phyloP scores from a whole-genome alignment of 139 green algal species.

The Volvox reticuliferus region DNA sequence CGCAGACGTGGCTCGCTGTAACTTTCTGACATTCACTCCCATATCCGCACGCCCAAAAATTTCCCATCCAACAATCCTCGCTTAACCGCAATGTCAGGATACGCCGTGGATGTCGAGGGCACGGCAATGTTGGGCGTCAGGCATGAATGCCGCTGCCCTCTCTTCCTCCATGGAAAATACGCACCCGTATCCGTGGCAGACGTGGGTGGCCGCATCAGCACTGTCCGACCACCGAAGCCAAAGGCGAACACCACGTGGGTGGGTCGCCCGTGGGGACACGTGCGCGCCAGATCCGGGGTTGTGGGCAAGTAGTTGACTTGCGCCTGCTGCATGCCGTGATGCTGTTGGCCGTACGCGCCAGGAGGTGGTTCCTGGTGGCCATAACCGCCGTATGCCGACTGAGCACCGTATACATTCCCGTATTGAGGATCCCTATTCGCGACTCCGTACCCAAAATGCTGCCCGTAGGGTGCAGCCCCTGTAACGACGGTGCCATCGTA shows the following conservation, averaged over 20 bases:
- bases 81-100: too few species aligned
- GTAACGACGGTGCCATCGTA: neutral
- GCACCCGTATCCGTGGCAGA: neutral
- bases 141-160: neutral
- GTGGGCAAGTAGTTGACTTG: slow-evolving; percentile 42
- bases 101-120: too few species aligned
- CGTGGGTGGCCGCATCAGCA: slow-evolving; percentile 9
- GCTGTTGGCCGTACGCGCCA: neutral
- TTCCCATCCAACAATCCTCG: too few species aligned
- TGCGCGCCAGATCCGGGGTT: slow-evolving; percentile 38
- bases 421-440: neutral
- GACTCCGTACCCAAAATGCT: neutral
- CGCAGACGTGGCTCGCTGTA: too few species aligned
- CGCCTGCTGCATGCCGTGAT: slow-evolving; percentile 23
- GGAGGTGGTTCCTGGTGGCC: neutral
- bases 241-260: slow-evolving; percentile 20
- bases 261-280: slow-evolving; percentile 32
- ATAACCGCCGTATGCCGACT: neutral
- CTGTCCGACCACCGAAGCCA: slow-evolving; percentile 28
- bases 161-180: neutral
- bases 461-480: neutral
- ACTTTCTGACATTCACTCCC: too few species aligned
- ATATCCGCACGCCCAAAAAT: too few species aligned
- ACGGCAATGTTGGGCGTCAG: too few species aligned
- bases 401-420: neutral